Conservation (phyloP, 352 stramenopile species). For the Thraustochytrium striatum region DNA sequence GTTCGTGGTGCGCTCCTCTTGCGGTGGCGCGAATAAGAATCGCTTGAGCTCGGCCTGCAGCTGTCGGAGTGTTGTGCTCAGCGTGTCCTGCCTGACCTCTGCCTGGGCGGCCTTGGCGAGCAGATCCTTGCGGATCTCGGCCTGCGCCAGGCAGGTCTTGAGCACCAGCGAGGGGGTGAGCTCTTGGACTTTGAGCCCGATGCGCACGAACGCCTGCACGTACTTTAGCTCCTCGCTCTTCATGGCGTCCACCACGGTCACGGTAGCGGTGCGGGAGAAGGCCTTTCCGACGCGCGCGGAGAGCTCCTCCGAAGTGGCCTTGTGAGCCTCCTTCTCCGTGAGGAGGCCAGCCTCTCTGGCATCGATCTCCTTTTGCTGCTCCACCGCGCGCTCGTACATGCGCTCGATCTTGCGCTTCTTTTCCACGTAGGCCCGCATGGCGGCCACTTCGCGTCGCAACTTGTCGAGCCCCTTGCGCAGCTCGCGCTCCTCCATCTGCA, state of each 20-base stretch:
- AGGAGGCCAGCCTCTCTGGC: neutral
- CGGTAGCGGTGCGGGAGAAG: neutral
- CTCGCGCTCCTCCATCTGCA: neutral
- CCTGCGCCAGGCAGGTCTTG: neutral
- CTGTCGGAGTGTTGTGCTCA: neutral
- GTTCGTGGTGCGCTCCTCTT: neutral
- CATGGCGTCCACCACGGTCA: neutral
- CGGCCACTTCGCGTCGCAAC: neutral
- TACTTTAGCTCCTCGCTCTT: neutral
- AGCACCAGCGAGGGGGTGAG: neutral
- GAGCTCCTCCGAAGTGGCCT: neutral
- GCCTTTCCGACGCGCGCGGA: neutral
- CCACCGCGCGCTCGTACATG: neutral
- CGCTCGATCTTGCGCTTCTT: neutral
- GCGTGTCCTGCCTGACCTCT: neutral
- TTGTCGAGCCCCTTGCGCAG: neutral
- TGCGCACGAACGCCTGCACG: neutral
- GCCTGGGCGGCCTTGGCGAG: neutral
- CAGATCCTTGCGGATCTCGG: neutral
- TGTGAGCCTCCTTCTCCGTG: neutral
- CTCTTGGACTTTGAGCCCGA: neutral
- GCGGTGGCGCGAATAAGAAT: neutral
- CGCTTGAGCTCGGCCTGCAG: neutral
- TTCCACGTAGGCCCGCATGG: too few species aligned
- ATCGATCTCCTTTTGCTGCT: neutral